Base-by-base conservation (phyloP, 495 filamentous ascomycete species). In the Opeltia flavorubescens region DNA sequence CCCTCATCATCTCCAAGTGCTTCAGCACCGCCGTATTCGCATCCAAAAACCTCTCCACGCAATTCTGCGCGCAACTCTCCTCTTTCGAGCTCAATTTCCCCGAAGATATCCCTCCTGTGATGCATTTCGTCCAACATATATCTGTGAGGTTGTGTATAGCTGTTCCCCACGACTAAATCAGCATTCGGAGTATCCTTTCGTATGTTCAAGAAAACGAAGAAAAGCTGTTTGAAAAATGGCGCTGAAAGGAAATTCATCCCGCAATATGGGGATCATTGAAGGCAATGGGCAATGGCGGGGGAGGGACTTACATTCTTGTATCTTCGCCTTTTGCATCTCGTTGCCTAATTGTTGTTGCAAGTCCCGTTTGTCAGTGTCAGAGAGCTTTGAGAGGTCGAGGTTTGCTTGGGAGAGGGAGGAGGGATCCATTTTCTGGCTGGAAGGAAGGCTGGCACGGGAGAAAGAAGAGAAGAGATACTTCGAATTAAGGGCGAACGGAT, bases 61-160 rank as follows among this genome's bases (percentile, higher is more conserved):
- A 98, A 68, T 95, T 94, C 62, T 80, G 68, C 55, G 89, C 68
- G 64, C 91, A 98, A 4, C 66, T 55, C 66, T 86, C 79, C 70
- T 98, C 91, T 46, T 48, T 66, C 53, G 68, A 73, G 50, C 93
- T 86, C 46, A 96, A 69, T 51, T 72, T 68, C 24, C 74, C 74
- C 35, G 66, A 71, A 36, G 76, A 71, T 56, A 89, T 78, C 40
- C 71, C 72, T 43, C 75, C 65, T 24, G 80, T 78, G 47, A 83
- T 69, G 72, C 91, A 98, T 72, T 95, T 95, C 56, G 76, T 84
- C 77, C 83, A 98, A 76, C 91, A 98, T 44, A 82, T 71, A 55
- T 89, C 83, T 29, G 91, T 89, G 29, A 98, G 69, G 54, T 64
- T 66, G 66, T 98, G 91, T 27, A 89, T 78, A 46, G 78, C 86